Evolutionary conservation across 129 eudicot genomes (phyloP), one percentile per base, ranked within the genome.

Genomic region (Glebionis coronaria): DNA sequence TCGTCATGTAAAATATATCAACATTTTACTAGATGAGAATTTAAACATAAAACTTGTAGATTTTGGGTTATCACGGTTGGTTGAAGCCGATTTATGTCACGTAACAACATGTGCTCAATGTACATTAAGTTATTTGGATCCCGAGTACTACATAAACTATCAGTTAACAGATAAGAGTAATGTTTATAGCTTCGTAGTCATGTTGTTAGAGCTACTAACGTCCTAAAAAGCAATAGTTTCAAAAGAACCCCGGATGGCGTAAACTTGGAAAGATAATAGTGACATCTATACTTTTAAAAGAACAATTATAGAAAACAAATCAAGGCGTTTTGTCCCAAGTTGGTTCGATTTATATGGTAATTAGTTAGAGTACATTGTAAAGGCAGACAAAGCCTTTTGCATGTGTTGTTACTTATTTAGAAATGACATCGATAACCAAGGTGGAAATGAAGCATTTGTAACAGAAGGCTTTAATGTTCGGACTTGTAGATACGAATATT

Each of bases 81-180:
- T 85, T 15, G 86, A 93, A 42, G 79, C 97, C 11, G 97, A 93
- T 54, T 14, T 82, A 73, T 88, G 97, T 55, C 99, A 93, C 35
- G 77, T 84, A 46, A 84, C 95, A 35, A 89, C 95, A 0, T 89
- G 99, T 73, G 95, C 97, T 53, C 97, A 93, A 67, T 95, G 97
- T 5, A 93, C 99, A 0, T 79, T 93, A 5, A 93, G 95, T 25
- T 86, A 88, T 69, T 73, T 93, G n/a, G 99, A 93, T 67, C 99
- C 95, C 1, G 95, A 89, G 71, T 89, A 89, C 53, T 89, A 88
- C 42, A 63, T 93, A 23, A 93, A 93, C 86, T 88, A 84, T 44
- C 99, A 86, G 51, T 52, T 93, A 18, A 93, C 97, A 1, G 97
- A 86, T 64, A 93, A 88, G 58, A 93, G 97, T 42, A 95, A 89